These are phyloP conservation scores for Agaricus sinodeliciosus DNA, from an alignment of 768 basidiomycete species.

Conservation along the genomic window DNA sequence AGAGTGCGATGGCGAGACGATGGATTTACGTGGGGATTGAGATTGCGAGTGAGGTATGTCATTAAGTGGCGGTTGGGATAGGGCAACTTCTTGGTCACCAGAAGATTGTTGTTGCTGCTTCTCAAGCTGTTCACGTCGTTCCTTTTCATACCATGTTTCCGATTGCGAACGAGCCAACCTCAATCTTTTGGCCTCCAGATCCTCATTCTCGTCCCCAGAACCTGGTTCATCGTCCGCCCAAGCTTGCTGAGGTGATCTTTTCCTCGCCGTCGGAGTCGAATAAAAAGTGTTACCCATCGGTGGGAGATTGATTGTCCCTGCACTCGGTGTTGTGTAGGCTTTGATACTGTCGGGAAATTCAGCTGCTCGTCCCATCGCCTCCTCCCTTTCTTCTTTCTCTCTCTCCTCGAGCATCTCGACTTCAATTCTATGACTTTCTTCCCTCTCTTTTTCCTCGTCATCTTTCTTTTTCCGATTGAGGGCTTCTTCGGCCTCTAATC, in stretches of 20 bases:
- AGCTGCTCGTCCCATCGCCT: background rate
- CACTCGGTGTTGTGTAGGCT: background rate
- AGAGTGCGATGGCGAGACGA: background rate
- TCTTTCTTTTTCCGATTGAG: conserved; percentile 12
- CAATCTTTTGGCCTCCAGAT: conserved; percentile 4
- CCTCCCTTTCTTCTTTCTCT: conserved; percentile 1
- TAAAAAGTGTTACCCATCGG: background rate
- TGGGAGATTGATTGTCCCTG: background rate
- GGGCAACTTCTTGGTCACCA: background rate
- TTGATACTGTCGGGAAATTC: too few relatives aligned
- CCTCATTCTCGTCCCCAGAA: background rate
- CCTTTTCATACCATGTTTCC: conserved; percentile 5
- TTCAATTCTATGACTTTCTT: conserved; percentile 3
- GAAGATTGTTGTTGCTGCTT: background rate
- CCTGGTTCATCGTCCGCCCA: conserved; percentile 8
- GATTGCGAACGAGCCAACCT: conserved; percentile 9
- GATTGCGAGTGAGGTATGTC: background rate
- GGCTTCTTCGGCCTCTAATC: conserved; percentile 13
- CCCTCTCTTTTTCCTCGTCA: conserved; percentile 7
- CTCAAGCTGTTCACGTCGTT: background rate
- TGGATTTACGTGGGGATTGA: background rate
- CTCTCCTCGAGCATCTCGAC: background rate
- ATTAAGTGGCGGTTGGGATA: background rate
- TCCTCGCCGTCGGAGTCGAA: background rate
- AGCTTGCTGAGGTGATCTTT: conserved; percentile 9